phyloP scores from a whole-genome alignment of 805 yeast genomes.

The Candida ascalaphidarum region DNA sequence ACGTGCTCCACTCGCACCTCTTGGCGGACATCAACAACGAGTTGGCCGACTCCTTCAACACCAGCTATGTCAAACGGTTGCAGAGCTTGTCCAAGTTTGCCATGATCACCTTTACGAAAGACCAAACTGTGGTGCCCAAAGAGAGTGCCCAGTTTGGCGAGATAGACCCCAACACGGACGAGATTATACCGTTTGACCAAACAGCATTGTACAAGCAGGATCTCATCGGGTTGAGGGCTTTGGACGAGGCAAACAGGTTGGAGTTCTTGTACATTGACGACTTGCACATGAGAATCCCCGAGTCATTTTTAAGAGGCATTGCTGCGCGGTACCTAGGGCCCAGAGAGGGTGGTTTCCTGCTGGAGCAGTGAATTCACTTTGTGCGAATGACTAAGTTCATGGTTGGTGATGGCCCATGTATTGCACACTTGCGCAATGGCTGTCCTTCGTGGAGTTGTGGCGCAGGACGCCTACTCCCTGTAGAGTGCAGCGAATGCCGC shows the following conservation, averaged over 20 bases:
- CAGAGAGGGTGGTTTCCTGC: no score
- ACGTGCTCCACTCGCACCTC: conserved; percentile 48
- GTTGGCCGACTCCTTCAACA: conserved; percentile 16
- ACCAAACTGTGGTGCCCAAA: conserved; percentile 64
- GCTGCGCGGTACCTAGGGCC: conserved; percentile 36
- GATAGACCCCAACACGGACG: conserved; percentile 34
- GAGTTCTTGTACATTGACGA: conserved; percentile 46
- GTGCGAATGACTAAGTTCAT: no score
- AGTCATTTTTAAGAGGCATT: conserved; percentile 37
- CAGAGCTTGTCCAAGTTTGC: conserved; percentile 42
- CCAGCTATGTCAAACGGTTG: conserved; percentile 36
- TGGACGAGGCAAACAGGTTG: conserved; percentile 36
- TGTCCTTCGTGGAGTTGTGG: no score
- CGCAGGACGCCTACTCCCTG: no score
- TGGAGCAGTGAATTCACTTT: no score
- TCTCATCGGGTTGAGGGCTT: conserved; percentile 47
- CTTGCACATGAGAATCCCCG: conserved; percentile 58
- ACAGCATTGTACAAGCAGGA: conserved; percentile 47
- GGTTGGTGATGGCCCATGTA: no score
- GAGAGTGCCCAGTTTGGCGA: conserved; percentile 66
- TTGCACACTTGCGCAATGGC: no score
- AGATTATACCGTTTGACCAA: conserved; percentile 34
- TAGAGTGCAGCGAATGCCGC: no score
- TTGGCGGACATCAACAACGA: conserved; percentile 67
- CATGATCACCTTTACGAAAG: conserved; percentile 50